These are phyloP conservation scores for Pachysandra terminalis DNA, from an alignment of 164 flowering plant species.

Conservation along the genomic window DNA sequence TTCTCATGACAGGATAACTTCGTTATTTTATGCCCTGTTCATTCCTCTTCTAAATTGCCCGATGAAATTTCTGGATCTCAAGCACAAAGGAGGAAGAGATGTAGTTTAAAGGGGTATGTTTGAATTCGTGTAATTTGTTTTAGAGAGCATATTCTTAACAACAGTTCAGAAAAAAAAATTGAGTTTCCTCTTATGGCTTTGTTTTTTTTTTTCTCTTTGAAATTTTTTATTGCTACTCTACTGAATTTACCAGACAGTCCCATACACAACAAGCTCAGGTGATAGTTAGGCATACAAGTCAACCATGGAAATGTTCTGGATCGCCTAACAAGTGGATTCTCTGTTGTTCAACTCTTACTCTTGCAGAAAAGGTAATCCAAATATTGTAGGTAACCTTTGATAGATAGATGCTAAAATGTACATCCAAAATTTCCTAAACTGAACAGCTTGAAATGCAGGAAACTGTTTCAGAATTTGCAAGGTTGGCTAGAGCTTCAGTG, in stretches of 20 bases:
- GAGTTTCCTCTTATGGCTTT: neutral
- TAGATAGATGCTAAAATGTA: neutral
- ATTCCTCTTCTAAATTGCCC: constrained; percentile 65
- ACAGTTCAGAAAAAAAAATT: neutral
- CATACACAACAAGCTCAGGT: constrained; percentile 16
- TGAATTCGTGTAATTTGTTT: neutral
- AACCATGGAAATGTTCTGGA: constrained; percentile 34
- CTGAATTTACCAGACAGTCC: constrained; percentile 30
- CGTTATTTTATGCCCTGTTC: constrained; percentile 91
- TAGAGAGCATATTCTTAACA: too few relatives aligned
- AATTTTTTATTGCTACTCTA: neutral
- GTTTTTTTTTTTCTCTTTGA: constrained; percentile 7
- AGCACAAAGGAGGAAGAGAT: constrained; percentile 28
- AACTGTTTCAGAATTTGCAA: constrained; percentile 53
- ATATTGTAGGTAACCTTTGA: neutral
- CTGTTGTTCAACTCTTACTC: constrained; percentile 78
- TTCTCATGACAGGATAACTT: constrained; percentile 66
- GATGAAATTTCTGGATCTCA: constrained; percentile 37
- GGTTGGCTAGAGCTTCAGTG: constrained; percentile 46
- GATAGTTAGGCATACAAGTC: constrained; percentile 15
- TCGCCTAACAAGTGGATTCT: constrained; percentile 50
- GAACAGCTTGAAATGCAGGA: constrained; percentile 46
- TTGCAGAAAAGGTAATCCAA: constrained; percentile 60
- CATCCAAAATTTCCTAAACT: neutral
- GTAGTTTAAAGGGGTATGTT: constrained; percentile 31